Percentiles rank a stretch among this genome's conserved stretches.
These are phyloP conservation scores for Teunomyces pallodes DNA, from an alignment of 805 yeast genomes.

Conservation along the genomic window DNA sequence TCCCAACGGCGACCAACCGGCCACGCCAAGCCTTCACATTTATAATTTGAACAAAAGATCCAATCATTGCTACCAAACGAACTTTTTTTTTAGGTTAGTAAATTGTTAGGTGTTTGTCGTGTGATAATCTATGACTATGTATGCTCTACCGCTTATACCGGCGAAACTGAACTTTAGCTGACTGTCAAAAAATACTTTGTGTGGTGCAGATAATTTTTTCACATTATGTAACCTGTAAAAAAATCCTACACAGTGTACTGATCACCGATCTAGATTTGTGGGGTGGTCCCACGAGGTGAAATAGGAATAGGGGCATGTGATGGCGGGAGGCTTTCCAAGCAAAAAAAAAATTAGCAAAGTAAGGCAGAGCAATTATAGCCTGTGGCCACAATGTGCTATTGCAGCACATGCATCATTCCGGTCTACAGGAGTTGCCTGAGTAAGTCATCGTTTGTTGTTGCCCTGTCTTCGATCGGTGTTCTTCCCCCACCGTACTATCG, in stretches of 20 bases:
- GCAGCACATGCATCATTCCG: neutral
- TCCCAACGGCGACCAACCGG: too few species aligned
- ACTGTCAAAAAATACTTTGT: neutral
- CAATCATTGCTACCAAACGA: too few species aligned
- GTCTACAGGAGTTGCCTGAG: neutral
- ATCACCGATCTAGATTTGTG: constrained; percentile 1
- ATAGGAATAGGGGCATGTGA: constrained; percentile 2
- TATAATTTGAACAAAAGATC: too few species aligned
- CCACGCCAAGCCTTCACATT: too few species aligned
- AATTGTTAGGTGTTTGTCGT: too few species aligned
- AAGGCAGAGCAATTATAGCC: too few species aligned
- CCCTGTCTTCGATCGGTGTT: neutral
- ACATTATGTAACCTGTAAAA: neutral
- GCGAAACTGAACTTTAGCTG: neutral
- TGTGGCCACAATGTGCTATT: too few species aligned
- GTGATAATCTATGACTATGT: too few species aligned
- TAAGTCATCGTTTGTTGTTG: neutral
- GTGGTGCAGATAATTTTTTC: neutral
- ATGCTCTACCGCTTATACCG: neutral
- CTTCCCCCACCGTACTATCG: neutral
- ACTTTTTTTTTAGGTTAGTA: too few species aligned
- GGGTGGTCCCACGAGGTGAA: constrained; percentile 4
- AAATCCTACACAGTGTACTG: neutral
- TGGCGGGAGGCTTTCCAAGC: neutral
- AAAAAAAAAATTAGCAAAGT: too few species aligned